Conservation (phyloP, 2,329 filamentous ascomycete genomes). For the Alternaria alternata region DNA sequence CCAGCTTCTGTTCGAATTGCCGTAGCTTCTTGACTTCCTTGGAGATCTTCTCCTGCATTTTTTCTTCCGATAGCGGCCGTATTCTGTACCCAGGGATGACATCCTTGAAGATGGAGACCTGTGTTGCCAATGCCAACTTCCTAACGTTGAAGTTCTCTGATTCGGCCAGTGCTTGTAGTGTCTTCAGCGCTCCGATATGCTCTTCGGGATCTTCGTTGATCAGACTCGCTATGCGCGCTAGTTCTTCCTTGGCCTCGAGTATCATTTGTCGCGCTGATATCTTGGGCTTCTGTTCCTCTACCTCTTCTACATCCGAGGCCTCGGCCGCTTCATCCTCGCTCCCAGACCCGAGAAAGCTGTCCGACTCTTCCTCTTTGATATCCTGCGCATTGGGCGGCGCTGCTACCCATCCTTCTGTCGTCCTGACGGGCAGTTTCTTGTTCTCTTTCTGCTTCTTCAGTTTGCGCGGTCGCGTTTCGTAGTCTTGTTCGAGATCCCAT, state of each 20-base stretch:
- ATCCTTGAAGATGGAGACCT: slow-evolving; percentile 92
- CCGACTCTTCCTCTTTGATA: slow-evolving; percentile 64
- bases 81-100: slow-evolving; percentile 97
- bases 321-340: slow-evolving; percentile 61
- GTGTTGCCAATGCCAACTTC: slow-evolving; percentile 85
- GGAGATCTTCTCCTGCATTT: slow-evolving; percentile 79
- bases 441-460: slow-evolving; percentile 75
- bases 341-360: slow-evolving; percentile 69
- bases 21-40: slow-evolving; percentile 88
- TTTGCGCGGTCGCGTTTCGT: slow-evolving; percentile 82
- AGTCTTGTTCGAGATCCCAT: slow-evolving; percentile 93
- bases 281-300: slow-evolving; percentile 64
- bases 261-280: slow-evolving; percentile 82
- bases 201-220: slow-evolving; percentile 96
- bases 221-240: slow-evolving; percentile 80
- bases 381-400: slow-evolving; percentile 53
- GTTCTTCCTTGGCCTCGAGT: slow-evolving; percentile 85
- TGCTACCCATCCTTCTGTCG: slow-evolving; percentile 76
- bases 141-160: slow-evolving; percentile 76
- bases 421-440: slow-evolving; percentile 85
- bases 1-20: slow-evolving; percentile 85
- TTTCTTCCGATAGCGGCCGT: slow-evolving; percentile 78
- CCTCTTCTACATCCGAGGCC: slow-evolving; percentile 50
- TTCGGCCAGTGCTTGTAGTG: slow-evolving; percentile 75
- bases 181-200: slow-evolving; percentile 80